These are phyloP conservation scores for Phoma sp. DNA, from an alignment of 2,329 filamentous ascomycete genomes.

Conservation along the genomic window DNA sequence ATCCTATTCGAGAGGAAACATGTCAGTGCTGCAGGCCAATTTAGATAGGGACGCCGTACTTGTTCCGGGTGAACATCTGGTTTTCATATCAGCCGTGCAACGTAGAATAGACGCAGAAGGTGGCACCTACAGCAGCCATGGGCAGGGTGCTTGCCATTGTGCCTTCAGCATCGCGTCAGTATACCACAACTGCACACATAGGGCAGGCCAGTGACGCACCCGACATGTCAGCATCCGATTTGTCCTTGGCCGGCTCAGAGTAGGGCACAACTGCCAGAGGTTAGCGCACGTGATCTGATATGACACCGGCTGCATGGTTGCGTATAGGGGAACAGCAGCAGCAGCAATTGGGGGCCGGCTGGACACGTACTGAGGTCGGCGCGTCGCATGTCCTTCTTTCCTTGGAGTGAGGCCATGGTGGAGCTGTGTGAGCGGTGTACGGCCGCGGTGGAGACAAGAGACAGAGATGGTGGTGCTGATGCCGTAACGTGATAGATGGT, in stretches of 20 bases:
- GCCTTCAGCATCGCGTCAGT: slow-evolving; percentile 46
- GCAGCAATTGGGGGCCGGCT: slow-evolving; percentile 4
- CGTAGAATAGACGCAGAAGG: slow-evolving; percentile 9
- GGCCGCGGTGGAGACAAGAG: slow-evolving; percentile 24
- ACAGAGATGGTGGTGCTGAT: slow-evolving; percentile 17
- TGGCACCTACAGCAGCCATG: slow-evolving; percentile 77
- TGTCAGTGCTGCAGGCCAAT: slow-evolving; percentile 24
- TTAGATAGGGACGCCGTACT: slow-evolving; percentile 57
- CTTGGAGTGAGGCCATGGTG: slow-evolving; percentile 63
- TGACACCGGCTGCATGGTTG: slow-evolving; percentile 12
- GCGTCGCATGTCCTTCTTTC: slow-evolving; percentile 75
- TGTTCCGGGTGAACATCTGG: slow-evolving; percentile 88
- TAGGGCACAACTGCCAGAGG: slow-evolving; percentile 78
- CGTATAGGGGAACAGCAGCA: slow-evolving; percentile 6
- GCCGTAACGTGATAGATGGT: slow-evolving; percentile 5
- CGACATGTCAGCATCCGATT: slow-evolving; percentile 70
- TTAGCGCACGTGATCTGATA: slow-evolving; percentile 38
- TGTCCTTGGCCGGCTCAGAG: slow-evolving; percentile 72
- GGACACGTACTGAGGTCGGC: slow-evolving; percentile 69
- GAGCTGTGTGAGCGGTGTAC: slow-evolving; percentile 20
- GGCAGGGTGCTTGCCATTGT: slow-evolving; percentile 80
- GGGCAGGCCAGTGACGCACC: slow-evolving; percentile 56
- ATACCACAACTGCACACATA: not conserved
- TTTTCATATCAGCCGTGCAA: slow-evolving; percentile 37
- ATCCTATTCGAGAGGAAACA: slow-evolving; percentile 53